Percentiles rank a stretch among this genome's conserved stretches.
Conservation (phyloP, 805 yeast genomes). For the Debaryomyces maramus region DNA sequence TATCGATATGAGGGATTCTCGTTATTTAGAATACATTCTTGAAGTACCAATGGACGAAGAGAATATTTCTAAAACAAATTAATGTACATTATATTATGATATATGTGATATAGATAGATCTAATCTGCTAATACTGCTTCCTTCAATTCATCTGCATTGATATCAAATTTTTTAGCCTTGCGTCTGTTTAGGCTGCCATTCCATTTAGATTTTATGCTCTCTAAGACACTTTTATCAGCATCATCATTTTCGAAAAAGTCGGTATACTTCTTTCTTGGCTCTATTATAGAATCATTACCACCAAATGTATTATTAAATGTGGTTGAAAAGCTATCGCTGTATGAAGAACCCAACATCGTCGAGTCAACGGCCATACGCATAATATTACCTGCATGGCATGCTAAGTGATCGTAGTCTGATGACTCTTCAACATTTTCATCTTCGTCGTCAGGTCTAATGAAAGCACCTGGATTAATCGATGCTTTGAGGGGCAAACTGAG, state of each 20-base stretch:
- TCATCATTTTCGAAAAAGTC: constrained; percentile 19
- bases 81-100: not conserved
- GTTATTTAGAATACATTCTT: constrained; percentile 18
- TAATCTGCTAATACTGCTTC: constrained; percentile 23
- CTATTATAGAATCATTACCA: constrained; percentile 29
- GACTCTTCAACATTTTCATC: constrained; percentile 16
- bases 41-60: constrained; percentile 2
- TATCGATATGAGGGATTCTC: constrained; percentile 27
- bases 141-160: constrained; percentile 38
- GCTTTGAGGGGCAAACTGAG: constrained; percentile 8
- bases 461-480: not conserved
- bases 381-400: constrained; percentile 48
- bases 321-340: constrained; percentile 36
- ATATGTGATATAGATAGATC: not conserved
- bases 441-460: constrained; percentile 1
- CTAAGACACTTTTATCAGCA: constrained; percentile 22
- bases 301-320: constrained; percentile 28
- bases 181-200: constrained; percentile 10
- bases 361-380: constrained; percentile 49
- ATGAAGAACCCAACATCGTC: constrained; percentile 45
- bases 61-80: not conserved
- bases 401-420: constrained; percentile 38
- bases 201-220: constrained; percentile 15
- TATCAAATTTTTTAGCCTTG: constrained; percentile 30
- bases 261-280: constrained; percentile 14